Evolutionary conservation across 2,329 filamentous ascomycete species (phyloP), one percentile per base, ranked within the genome.

Genomic region (Ophiostoma pallidulum): DNA sequence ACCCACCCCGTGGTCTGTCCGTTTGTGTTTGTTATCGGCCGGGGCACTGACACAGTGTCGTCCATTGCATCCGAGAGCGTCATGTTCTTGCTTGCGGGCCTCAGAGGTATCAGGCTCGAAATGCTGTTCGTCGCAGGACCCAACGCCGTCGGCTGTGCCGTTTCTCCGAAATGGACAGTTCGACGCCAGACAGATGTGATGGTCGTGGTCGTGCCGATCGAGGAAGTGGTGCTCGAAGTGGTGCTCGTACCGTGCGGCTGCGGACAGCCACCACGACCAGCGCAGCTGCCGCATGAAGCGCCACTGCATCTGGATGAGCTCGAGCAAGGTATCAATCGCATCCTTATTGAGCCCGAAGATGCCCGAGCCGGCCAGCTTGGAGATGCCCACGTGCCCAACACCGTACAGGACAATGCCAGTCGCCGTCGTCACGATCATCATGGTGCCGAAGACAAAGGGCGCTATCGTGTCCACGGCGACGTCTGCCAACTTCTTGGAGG

Each of bases 381-480:
- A 22, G 3, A 54, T 19, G 16, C 50, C 50, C 2, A 54, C 47
- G 20, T 49, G 39, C 6, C 50, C 52, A 9, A 52, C 16, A 8
- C 50, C 49, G 33, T 49, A 54, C 16, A 55, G 31, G 8, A 54
- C 45, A 7, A 54, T 36, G 14, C 48, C 48, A 2, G 48, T 41
- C 6, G 54, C 46, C 4, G 45, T 41, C 3, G 47, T 44, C 9
- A 49, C 38, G 9, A 53, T 41, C 29, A 51, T 35, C 10, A 45
- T 32, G 8, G 35, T 12, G 18, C 50, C 52, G 37, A 54, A 51
- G 14, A 53, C 28, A 10, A 53, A 32, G 10, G 52, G 53, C 8
- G 48, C 45, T 13, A 54, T 9, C 2, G 24, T n/a, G 13, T 47
- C 49, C 7, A 51, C 41, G 3, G 39, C 24, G n/a, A 41, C 32